These are phyloP conservation scores for Tinospora cordifolia DNA, from an alignment of 164 flowering plant genomes.

Conservation along the genomic window DNA sequence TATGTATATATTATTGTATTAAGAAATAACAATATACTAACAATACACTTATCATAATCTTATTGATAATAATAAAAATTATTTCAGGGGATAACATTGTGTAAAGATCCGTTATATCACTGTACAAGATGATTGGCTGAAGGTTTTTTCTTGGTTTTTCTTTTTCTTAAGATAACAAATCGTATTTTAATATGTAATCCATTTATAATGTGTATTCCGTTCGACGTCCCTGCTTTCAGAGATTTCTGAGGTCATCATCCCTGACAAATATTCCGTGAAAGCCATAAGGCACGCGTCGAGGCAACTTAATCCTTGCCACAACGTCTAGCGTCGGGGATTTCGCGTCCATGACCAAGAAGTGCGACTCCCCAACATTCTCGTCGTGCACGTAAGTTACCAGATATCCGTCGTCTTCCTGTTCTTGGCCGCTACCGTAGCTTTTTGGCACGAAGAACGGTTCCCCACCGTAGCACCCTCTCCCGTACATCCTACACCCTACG, in stretches of 20 bases:
- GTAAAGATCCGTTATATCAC: too few relatives aligned
- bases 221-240: conserved; percentile 2
- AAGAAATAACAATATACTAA: too few relatives aligned
- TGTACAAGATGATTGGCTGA: too few relatives aligned
- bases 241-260: conserved; percentile 39
- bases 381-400: conserved; percentile 48
- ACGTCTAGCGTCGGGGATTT: conserved; percentile 60
- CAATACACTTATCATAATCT: too few relatives aligned
- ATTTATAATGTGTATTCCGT: too few relatives aligned
- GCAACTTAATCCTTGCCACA: conserved; percentile 62
- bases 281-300: conserved; percentile 73
- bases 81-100: too few relatives aligned
- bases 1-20: too few relatives aligned
- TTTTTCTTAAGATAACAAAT: too few relatives aligned
- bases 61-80: too few relatives aligned
- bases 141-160: too few relatives aligned
- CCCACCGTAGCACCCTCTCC: conserved; percentile 59
- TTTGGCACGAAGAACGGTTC: conserved; percentile 66
- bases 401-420: conserved; percentile 67
- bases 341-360: conserved; percentile 75
- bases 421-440: conserved; percentile 18
- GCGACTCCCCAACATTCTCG: conserved; percentile 49
- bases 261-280: conserved; percentile 74
- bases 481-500: conserved; percentile 51
- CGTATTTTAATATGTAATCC: too few relatives aligned